Percentiles rank a stretch among this genome's conserved stretches.
phyloP scores from a whole-genome alignment of 1,284 basidiomycete genomes.

The Lignosus rhinocerotis region DNA sequence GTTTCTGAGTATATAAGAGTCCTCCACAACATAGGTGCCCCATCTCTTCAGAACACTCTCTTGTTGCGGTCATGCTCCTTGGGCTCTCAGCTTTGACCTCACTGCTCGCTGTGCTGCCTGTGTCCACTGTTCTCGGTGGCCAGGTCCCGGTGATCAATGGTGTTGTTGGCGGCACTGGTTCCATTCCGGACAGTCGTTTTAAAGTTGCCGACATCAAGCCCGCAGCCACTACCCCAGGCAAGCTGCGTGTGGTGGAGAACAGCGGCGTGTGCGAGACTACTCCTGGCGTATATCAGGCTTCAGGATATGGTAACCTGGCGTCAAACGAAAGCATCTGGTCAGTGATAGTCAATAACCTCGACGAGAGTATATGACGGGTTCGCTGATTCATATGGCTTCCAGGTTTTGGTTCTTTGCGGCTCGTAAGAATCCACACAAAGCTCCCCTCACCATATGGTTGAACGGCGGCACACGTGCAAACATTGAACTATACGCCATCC shows the following conservation, averaged over 20 bases:
- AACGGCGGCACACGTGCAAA: slow-evolving; percentile 56
- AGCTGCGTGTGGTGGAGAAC: slow-evolving; percentile 52
- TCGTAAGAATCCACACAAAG: slow-evolving; percentile 53
- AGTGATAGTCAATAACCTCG: slow-evolving; percentile 1
- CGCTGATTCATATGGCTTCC: background rate
- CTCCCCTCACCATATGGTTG: slow-evolving; percentile 66
- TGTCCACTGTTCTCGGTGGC: slow-evolving; percentile 24
- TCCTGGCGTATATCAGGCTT: slow-evolving; percentile 55
- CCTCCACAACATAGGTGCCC: background rate
- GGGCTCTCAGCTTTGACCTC: slow-evolving; percentile 12
- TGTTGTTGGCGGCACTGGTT: slow-evolving; percentile 40
- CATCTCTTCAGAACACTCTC: background rate
- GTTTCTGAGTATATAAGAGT: background rate
- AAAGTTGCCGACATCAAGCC: slow-evolving; percentile 3
- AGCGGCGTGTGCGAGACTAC: slow-evolving; percentile 62
- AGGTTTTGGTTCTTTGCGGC: slow-evolving; percentile 75
- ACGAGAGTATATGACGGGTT: background rate
- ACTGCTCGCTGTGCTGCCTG: slow-evolving; percentile 16
- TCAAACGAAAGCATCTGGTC: slow-evolving; percentile 57
- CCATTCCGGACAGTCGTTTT: background rate
- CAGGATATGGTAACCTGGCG: slow-evolving; percentile 60
- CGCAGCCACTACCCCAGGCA: slow-evolving; percentile 41
- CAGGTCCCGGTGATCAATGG: slow-evolving; percentile 49
- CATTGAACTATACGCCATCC: too few species aligned
- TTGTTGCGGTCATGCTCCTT: slow-evolving; percentile 7